A percentile compares a stretch with the other conserved stretches of the same genome.
Conservation (phyloP, 345 rosid genomes). For the Euphorbia tirucalli region DNA sequence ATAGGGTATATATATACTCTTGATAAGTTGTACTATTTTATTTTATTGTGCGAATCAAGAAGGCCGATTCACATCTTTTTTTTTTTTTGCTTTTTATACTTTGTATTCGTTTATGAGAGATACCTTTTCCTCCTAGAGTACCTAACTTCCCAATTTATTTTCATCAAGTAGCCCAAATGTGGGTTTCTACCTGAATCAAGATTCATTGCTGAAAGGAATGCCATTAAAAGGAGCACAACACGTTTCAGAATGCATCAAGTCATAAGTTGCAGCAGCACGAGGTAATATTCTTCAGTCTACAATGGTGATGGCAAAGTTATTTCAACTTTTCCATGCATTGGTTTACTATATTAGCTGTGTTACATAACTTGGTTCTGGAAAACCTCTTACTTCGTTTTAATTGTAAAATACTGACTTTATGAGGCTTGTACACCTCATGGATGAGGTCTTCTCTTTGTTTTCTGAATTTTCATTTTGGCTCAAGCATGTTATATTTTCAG, state of each 20-base stretch:
- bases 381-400: background rate
- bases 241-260: slow-evolving; percentile 87
- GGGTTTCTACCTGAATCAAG: slow-evolving; percentile 81
- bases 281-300: slow-evolving; percentile 37
- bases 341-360: background rate
- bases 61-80: no score
- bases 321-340: background rate
- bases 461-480: background rate
- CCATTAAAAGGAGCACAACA: slow-evolving; percentile 47
- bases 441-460: background rate
- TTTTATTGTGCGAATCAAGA: no score
- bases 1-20: no score
- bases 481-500: slow-evolving; percentile 28
- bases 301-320: background rate
- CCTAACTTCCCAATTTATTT: slow-evolving; percentile 29
- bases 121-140: slow-evolving; percentile 11
- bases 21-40: no score
- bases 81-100: no score
- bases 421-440: background rate
- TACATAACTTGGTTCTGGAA: background rate
- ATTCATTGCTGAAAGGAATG: slow-evolving; percentile 57
- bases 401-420: background rate
- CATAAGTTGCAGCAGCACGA: slow-evolving; percentile 58
- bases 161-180: slow-evolving; percentile 82
- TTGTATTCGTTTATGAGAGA: no score